Conservation (phyloP, 2,329 filamentous ascomycete species). For the Aciculosporium take region DNA sequence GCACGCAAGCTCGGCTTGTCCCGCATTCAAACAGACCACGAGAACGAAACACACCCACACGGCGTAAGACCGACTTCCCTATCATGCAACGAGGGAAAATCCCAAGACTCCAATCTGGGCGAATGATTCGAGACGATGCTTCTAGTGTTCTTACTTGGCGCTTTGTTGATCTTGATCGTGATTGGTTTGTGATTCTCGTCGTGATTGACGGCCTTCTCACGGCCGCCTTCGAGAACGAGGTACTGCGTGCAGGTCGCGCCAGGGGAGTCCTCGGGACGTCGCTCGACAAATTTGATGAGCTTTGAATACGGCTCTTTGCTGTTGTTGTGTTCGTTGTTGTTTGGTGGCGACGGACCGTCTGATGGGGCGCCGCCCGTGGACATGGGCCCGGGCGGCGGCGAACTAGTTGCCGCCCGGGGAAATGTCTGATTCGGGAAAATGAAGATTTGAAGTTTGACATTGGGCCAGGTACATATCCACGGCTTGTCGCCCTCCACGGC, state of each 20-base stretch:
- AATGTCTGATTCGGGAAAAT: conserved; percentile 41
- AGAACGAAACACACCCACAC: conserved; percentile 5
- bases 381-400: background rate
- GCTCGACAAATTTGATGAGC: conserved; percentile 41
- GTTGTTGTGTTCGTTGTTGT: conserved; percentile 13
- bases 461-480: conserved; percentile 46
- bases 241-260: conserved; percentile 35
- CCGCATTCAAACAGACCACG: conserved; percentile 2
- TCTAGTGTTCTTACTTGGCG: background rate
- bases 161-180: conserved; percentile 30
- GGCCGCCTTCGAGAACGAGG: conserved; percentile 25
- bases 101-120: conserved; percentile 4
- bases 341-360: background rate
- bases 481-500: conserved; percentile 34
- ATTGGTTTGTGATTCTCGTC: conserved; percentile 24
- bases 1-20: no score
- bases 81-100: background rate
- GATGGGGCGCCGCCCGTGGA: background rate
- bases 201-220: conserved; percentile 20
- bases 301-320: conserved; percentile 30
- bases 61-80: conserved; percentile 4
- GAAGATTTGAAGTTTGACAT: conserved; percentile 40
- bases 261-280: conserved; percentile 23
- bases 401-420: conserved; percentile 16
- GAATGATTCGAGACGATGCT: background rate